Conservation (phyloP, 805 yeast species). For the Starmera caribaea region DNA sequence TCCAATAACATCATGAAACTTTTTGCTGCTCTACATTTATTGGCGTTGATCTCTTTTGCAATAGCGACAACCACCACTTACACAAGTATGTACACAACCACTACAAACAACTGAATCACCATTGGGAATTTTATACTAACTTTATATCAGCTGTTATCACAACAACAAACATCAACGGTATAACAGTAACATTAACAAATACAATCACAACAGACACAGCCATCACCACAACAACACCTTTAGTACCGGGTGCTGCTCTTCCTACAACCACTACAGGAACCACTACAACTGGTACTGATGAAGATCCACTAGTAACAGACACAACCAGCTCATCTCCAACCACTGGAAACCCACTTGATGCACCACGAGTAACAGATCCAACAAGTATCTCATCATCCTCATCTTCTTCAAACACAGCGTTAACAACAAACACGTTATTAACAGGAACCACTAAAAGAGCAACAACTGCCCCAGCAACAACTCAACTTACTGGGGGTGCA, state of each 20-base stretch:
- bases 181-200: neutral
- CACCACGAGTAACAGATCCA: neutral
- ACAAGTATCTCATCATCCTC: neutral
- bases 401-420: neutral
- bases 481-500: neutral
- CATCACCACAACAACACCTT: constrained; percentile 1
- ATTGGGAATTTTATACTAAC: neutral
- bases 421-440: neutral
- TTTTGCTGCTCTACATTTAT: too few species aligned
- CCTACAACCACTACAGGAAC: neutral
- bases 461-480: neutral
- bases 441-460: neutral
- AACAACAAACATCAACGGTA: constrained; percentile 4
- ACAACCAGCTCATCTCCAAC: neutral
- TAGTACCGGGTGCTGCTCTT: constrained; percentile 1
- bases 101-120: neutral
- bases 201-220: neutral
- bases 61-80: neutral
- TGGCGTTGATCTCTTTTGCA: neutral
- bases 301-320: neutral
- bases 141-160: constrained; percentile 1
- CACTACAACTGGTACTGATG: neutral
- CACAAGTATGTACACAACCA: neutral
- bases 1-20: too few species aligned
- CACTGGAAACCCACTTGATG: too few species aligned